Evolutionary conservation across 2,329 filamentous ascomycete species (phyloP).

Genomic region (Stachybotrys elegans): DNA sequence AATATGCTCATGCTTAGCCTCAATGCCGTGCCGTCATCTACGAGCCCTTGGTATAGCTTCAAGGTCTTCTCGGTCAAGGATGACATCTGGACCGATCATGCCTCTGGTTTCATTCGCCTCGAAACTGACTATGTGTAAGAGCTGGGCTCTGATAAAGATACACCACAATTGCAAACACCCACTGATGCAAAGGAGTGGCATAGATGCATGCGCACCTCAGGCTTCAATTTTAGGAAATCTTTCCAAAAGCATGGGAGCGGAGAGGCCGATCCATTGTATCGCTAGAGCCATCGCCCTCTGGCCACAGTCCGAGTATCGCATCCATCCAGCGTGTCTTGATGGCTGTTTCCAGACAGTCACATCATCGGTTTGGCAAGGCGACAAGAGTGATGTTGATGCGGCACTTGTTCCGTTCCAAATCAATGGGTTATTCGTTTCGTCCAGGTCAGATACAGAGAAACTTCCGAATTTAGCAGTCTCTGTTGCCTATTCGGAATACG

Average conservation of each 20-base stretch:
- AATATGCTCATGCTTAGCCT: neutral
- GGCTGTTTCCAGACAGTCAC: neutral
- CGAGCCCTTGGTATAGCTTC: slow-evolving; percentile 2
- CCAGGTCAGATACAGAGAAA: neutral
- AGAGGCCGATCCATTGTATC: neutral
- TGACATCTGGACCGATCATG: slow-evolving; percentile 1
- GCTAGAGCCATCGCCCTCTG: neutral
- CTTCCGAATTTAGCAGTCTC: neutral
- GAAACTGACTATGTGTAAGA: neutral
- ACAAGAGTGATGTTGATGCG: neutral
- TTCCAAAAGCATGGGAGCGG: neutral
- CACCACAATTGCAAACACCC: neutral
- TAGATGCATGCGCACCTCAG: neutral
- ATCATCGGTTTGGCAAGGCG: neutral
- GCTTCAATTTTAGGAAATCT: neutral
- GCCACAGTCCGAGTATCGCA: neutral
- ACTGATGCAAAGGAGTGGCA: neutral
- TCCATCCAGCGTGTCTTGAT: neutral
- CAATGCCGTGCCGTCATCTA: neutral
- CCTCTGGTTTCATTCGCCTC: slow-evolving; percentile 3
- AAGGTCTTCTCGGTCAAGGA: too few species aligned
- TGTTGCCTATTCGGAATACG: neutral
- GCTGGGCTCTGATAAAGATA: neutral
- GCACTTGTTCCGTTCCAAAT: neutral
- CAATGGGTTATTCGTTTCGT: neutral